Evolutionary conservation across 495 filamentous ascomycete species (phyloP), one percentile per base, ranked within the genome.

Genomic region (Trichoderma gamsii): DNA sequence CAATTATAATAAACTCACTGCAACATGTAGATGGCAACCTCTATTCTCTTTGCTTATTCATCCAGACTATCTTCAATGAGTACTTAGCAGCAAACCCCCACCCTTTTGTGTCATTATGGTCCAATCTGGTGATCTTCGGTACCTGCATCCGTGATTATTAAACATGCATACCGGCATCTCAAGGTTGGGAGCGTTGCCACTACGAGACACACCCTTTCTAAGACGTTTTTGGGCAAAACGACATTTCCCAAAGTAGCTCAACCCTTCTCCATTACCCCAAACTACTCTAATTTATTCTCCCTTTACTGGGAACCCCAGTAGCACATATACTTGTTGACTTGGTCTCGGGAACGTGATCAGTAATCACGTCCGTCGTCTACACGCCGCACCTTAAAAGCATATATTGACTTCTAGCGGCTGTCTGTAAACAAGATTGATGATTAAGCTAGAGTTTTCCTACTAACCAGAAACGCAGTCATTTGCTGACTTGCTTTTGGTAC

Each of bases 41-140:
- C 49, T 23, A 52, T 52, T 52, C 49, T 23, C 21, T 23, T 21
- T 61, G 56, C 56, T 61, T 61, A 61, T 61, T 61, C 56, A 61
- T 61, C 56, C 29, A 56, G 51, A 11, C 51, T 18, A 61, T 29
- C 56, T 13, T 25, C 18, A 52, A n/a, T 18, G 18, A 52, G 23
- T 16, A 29, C 56, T 61, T 61, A 61, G 23, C 25, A 56, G 4
- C 11, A 6, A 32, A 29, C 27, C 56, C 56, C 56, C 56, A 61
- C 56, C n/a, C 51, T 56, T 56, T 21, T 2, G 15, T 32, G 56
- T 13, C 23, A 25, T 15, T 32, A 16, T 29, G 56, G 16, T 61
- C 16, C 29, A 11, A 61, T 61, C n/a, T 61, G 25, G 16, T 15
- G 56, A 61, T 61, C 25, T 32, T 13, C 25, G 16, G 56, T 27